Conservation (phyloP, 2,329 filamentous ascomycete species). For the Colletotrichum graminicola region DNA sequence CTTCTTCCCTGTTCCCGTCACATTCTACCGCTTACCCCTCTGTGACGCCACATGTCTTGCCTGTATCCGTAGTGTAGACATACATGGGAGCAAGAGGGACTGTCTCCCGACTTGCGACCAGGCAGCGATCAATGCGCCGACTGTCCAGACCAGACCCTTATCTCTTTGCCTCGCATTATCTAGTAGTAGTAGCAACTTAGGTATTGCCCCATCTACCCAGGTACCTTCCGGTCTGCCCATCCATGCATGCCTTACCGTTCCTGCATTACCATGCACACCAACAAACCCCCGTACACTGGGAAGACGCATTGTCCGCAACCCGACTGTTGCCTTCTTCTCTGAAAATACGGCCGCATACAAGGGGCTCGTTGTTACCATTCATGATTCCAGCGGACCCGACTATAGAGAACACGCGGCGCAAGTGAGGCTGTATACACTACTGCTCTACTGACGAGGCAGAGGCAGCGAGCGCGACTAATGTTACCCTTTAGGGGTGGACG, state of each 20-base stretch:
- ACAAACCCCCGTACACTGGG: not conserved
- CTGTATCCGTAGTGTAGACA: too few species aligned
- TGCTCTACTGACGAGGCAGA: not conserved
- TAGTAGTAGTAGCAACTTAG: not conserved
- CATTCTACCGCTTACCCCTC: constrained; percentile 18
- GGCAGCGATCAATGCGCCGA: constrained; percentile 29
- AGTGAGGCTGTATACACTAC: not conserved
- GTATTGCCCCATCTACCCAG: too few species aligned
- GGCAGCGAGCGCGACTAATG: not conserved
- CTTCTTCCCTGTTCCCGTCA: constrained; percentile 7
- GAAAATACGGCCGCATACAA: not conserved
- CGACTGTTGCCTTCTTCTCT: not conserved
- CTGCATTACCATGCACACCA: constrained; percentile 27
- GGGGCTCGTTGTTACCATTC: constrained; percentile 1
- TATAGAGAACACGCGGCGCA: not conserved
- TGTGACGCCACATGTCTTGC: constrained; percentile 39
- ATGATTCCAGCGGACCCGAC: not conserved
- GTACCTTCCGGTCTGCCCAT: not conserved
- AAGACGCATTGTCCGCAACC: constrained; percentile 7
- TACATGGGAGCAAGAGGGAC: constrained; percentile 3
- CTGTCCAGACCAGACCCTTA: constrained; percentile 9
- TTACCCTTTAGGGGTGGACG: not conserved
- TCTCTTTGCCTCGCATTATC: constrained; percentile 8
- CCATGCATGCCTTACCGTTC: constrained; percentile 32
- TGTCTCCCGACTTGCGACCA: constrained; percentile 19